Conservation (phyloP, 345 rosid genomes). For the Capsella bursapastoris region DNA sequence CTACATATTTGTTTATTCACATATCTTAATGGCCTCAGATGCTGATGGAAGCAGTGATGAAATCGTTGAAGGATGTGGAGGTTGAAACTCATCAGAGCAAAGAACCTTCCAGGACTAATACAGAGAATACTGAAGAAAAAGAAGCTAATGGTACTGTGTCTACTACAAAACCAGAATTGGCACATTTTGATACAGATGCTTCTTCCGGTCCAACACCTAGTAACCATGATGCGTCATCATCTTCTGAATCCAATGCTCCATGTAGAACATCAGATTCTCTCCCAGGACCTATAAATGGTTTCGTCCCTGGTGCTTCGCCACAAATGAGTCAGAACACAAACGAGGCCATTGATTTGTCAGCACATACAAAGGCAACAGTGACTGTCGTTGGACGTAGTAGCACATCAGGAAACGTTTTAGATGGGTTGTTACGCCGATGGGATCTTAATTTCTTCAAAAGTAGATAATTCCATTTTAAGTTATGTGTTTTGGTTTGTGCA, state of each 20-base stretch:
- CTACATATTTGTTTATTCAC: constrained; percentile 12
- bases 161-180: constrained; percentile 33
- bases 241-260: constrained; percentile 28
- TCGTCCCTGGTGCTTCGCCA: constrained; percentile 39
- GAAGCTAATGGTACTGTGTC: constrained; percentile 40
- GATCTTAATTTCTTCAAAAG: constrained; percentile 79
- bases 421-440: constrained; percentile 85
- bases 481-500: constrained; percentile 51
- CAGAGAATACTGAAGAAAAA: constrained; percentile 38
- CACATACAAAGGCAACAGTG: constrained; percentile 76
- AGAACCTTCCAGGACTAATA: constrained; percentile 42
- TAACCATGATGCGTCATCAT: constrained; percentile 26
- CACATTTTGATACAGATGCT: constrained; percentile 43
- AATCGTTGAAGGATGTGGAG: constrained; percentile 71
- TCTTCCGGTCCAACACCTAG: constrained; percentile 34
- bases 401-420: constrained; percentile 71
- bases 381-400: constrained; percentile 70
- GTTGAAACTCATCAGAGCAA: constrained; percentile 39
- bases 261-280: constrained; percentile 31
- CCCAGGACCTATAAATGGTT: constrained; percentile 43
- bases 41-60: constrained; percentile 83
- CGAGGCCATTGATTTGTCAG: constrained; percentile 63
- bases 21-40: constrained; percentile 55
- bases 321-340: constrained; percentile 42
- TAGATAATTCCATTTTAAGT: constrained; percentile 41